These are phyloP conservation scores for Fallopia convolvulus DNA, from an alignment of 148 eudicot species.

Conservation along the genomic window DNA sequence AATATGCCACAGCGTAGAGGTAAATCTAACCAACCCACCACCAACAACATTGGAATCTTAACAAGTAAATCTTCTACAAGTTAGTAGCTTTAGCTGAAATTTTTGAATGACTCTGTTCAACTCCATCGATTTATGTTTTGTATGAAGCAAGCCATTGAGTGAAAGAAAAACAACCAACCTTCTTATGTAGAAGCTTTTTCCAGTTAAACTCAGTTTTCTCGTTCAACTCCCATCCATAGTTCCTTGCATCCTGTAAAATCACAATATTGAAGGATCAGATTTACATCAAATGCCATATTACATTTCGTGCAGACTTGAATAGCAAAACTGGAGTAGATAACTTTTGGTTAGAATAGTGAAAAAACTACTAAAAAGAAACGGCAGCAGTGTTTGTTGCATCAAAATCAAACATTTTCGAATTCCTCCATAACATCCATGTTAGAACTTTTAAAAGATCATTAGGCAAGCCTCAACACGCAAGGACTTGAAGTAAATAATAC, in stretches of 20 bases:
- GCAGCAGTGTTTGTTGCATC: neutral
- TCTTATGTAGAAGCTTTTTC: constrained; percentile 87
- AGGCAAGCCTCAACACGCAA: neutral
- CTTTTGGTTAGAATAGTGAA: neutral
- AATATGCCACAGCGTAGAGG: neutral
- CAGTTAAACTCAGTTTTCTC: constrained; percentile 77
- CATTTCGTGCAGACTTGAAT: neutral
- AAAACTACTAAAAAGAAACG: neutral
- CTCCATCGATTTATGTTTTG: neutral
- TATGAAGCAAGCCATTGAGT: neutral
- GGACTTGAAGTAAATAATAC: constrained; percentile 22
- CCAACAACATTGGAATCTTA: neutral
- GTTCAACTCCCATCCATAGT: constrained; percentile 79
- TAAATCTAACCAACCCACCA: neutral
- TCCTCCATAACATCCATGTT: neutral
- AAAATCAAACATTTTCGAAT: neutral
- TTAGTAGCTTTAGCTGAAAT: neutral
- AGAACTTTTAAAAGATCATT: neutral
- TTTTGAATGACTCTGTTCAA: neutral
- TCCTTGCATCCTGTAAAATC: constrained; percentile 68
- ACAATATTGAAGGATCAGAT: neutral
- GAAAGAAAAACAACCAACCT: constrained; percentile 35
- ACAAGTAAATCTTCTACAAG: neutral
- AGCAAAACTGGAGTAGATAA: neutral
- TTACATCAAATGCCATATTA: neutral